Evolutionary conservation across 75 land plant species (phyloP), one percentile per base, ranked within the genome.

Genomic region (Cupressus sempervirens): DNA sequence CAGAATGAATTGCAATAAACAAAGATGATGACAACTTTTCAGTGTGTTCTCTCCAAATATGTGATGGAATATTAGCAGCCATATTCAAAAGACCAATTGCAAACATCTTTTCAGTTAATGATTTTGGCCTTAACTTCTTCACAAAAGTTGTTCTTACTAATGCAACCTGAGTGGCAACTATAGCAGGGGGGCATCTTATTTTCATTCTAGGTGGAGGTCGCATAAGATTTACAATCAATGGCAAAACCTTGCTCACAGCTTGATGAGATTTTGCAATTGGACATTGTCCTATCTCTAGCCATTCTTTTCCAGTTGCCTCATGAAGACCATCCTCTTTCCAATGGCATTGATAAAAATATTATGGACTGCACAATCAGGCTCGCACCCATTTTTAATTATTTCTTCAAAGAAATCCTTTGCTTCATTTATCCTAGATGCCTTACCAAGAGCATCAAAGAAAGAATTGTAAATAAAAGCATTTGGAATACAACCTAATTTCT

Each of bases 11-110:
- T 2, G 99, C 98, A 35, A 84, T 85, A 88, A 98, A 91, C 99
- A 98, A 98, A n/a, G 93, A 85, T 23, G 96, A 94, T 10, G 99
- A 98, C 81, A 98, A 98, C 68, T 98, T 98, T 73, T 94, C 74
- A 12, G 98, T 96, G 82, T 98, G 99, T 75, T 94, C 97, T 56
- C 99, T 93, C 99, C 99, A 98, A 38, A 96, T 86, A 30, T 98
- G 98, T 46, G 96, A 68, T 3, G 99, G 99, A 14, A 98, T 90
- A 89, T 98, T 98, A 26, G 88, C 90, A 14, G 98, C 98, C 97
- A 98, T 96, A 53, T 98, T 98, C 52, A 98, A 77, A 38, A 93
- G 40, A 5, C 93, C 98, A 58, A 98, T 95, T 50, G 92, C 93
- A 4, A 98, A 89, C 80, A 96, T 87, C 88, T 97, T 96, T 10